Conservation (phyloP, 108 stramenopile species). For the Skeletonema menzelii region DNA sequence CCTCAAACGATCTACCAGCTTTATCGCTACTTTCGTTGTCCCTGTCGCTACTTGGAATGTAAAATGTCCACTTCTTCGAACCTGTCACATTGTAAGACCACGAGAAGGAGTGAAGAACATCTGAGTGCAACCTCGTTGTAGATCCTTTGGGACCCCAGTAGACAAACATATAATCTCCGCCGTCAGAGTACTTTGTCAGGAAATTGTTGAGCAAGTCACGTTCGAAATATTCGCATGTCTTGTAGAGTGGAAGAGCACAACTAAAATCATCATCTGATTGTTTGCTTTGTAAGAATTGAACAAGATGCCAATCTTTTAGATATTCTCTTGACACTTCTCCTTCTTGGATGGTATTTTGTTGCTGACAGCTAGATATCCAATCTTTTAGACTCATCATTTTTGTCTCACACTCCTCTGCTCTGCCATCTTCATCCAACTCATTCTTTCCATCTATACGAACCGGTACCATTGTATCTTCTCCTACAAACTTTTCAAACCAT, state of each 20-base stretch:
- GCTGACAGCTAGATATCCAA: slow-evolving; percentile 44
- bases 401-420: slow-evolving; percentile 72
- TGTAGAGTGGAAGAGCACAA: slow-evolving; percentile 40
- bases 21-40: background rate
- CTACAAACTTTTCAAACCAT: slow-evolving; percentile 65
- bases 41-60: slow-evolving; percentile 13
- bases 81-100: slow-evolving; percentile 89
- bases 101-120: slow-evolving; percentile 85
- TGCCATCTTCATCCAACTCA: slow-evolving; percentile 62
- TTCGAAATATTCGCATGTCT: slow-evolving; percentile 51
- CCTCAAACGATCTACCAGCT: slow-evolving; percentile 18
- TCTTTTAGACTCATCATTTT: slow-evolving; percentile 40
- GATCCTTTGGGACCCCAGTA: slow-evolving; percentile 84
- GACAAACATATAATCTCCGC: slow-evolving; percentile 82
- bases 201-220: slow-evolving; percentile 67
- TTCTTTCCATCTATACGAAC: slow-evolving; percentile 39
- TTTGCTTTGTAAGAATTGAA: slow-evolving; percentile 24
- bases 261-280: background rate
- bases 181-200: slow-evolving; percentile 36
- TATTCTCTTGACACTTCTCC: slow-evolving; percentile 27
- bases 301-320: slow-evolving; percentile 87
- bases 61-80: slow-evolving; percentile 82
- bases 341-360: background rate
- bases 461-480: slow-evolving; percentile 58
- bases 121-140: slow-evolving; percentile 71